Evolutionary conservation across 2,329 filamentous ascomycete species (phyloP), one percentile per base, ranked within the genome.

Genomic region (Aspergillus awamori): DNA sequence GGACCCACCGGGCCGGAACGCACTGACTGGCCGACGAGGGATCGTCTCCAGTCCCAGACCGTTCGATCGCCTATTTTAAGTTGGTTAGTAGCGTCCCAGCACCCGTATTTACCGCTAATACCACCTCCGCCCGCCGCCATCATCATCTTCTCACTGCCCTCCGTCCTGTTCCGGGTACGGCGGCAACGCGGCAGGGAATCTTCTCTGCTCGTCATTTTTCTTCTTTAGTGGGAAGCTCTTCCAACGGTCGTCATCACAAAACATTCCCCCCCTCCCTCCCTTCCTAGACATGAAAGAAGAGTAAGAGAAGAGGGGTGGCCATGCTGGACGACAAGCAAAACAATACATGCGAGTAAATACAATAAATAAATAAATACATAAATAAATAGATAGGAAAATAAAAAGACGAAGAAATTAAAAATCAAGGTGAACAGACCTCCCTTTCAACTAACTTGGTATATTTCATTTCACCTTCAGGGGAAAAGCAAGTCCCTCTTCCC

Each of bases 11-110:
- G 22, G 26, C 51, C 61, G 63, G 58, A 60, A 60, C 63, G 59
- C 57, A 56, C 52, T 65, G 58, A 64, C 63, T 67, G 65, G 66
- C 39, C 61, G 55, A 41, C 51, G 57, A 45, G 60, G 65, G 60
- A 67, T 68, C 63, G 66, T 63, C 57, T 64, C 66, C 63, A 53
- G 65, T 68, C 66, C 66, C 59, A 68, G 66, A 67, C 66, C 65
- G 66, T 68, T 68, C 66, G 66, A 67, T 68, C 66, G 65, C 62
- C 65, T 67, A 65, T 63, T 66, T 68, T 65, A 68, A 65, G 66
- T 68, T 67, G 58, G 47, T 30, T 53, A 60, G 58, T 53, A 53
- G 56, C 39, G 53, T 39, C 41, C 30, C 56, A 47, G 22, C 52
- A 38, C 57, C 58, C 57, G 61, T 65, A 65, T 60, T 65, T 63